Conservation (phyloP, 73 alveolate species). For the Tetrahymena borealis region DNA sequence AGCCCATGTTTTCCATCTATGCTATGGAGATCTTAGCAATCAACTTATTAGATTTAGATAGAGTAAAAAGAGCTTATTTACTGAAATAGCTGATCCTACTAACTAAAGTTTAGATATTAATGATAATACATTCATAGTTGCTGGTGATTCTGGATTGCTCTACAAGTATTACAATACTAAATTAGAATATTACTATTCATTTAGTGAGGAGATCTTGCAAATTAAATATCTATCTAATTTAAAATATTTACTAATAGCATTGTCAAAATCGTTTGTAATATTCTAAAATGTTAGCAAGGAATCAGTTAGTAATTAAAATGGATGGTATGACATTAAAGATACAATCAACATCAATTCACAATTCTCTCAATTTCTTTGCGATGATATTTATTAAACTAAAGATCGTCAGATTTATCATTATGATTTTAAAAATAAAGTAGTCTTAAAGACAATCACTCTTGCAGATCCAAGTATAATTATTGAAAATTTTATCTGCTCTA, state of each 20-base stretch:
- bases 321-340: background rate
- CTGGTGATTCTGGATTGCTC: background rate
- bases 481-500: background rate
- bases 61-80: background rate
- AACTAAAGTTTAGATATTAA: background rate
- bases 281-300: background rate
- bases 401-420: background rate
- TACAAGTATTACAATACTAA: background rate
- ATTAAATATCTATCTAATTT: background rate
- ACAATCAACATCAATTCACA: background rate
- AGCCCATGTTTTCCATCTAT: background rate
- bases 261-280: background rate
- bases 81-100: background rate
- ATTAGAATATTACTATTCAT: background rate
- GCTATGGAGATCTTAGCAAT: background rate
- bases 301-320: background rate
- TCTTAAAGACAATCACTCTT: background rate
- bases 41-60: background rate
- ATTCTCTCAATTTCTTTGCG: background rate
- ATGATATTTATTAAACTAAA: background rate
- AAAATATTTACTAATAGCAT: background rate
- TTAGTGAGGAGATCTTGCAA: background rate
- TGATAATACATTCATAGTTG: background rate
- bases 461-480: background rate
- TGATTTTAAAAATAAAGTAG: background rate